Percentiles rank a stretch among this genome's conserved stretches.
Evolutionary conservation across 495 filamentous ascomycete species (phyloP).

Genomic region (Xylaria castorea): DNA sequence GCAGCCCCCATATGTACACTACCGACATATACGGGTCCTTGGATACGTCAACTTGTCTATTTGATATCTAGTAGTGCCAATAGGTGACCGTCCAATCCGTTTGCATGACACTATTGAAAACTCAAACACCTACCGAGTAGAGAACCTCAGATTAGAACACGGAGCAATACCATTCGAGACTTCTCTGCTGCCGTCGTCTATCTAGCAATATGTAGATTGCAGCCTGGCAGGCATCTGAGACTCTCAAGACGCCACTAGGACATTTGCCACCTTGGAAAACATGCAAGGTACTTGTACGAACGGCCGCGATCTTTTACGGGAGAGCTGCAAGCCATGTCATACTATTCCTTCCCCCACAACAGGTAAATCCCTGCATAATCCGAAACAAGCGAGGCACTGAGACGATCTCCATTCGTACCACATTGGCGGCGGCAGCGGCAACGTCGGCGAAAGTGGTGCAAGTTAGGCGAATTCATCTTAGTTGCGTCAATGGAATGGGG

Average conservation of each 20-base stretch:
- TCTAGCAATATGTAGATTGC: neutral
- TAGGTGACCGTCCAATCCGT: neutral
- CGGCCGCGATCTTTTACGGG: neutral
- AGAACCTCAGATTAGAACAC: slow-evolving; percentile 1
- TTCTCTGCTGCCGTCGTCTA: neutral
- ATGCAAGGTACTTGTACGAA: slow-evolving; percentile 1
- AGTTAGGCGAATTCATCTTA: slow-evolving; percentile 10
- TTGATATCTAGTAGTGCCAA: neutral
- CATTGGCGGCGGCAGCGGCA: slow-evolving; percentile 18
- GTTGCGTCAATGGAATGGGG: neutral
- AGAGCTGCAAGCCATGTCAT: slow-evolving; percentile 11
- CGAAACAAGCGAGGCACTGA: slow-evolving; percentile 22
- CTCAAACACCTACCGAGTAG: neutral
- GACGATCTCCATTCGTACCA: slow-evolving; percentile 16
- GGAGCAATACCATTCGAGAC: neutral
- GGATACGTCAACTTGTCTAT: neutral
- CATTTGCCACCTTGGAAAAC: slow-evolving; percentile 1
- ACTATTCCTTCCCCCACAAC: slow-evolving; percentile 22
- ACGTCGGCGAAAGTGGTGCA: slow-evolving; percentile 1
- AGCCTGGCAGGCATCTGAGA: neutral
- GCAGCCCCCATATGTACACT: slow-evolving; percentile 15
- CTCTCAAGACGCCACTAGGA: neutral
- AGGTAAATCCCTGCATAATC: slow-evolving; percentile 11
- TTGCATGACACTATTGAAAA: slow-evolving; percentile 13
- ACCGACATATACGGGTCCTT: neutral